Base-by-base conservation (phyloP, 345 rosid genomes). In the Melastoma malabathricum region DNA sequence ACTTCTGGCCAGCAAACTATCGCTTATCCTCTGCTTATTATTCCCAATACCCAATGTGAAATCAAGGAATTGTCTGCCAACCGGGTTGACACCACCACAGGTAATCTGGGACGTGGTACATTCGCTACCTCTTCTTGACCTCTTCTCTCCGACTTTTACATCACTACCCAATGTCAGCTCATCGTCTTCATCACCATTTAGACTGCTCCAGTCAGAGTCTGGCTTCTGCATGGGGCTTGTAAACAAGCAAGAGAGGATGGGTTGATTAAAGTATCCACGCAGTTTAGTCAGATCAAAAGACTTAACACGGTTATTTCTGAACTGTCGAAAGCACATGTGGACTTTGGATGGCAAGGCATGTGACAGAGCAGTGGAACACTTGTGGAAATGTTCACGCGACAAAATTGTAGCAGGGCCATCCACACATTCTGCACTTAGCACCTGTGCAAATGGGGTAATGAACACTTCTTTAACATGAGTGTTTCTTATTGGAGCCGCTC, bases 341-440 rank as follows among this genome's bases (percentile, higher is more conserved):
- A 84, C 66, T 73, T 68, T 82, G 47, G 73, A 71, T 69, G 80
- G 62, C 52, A 75, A 64, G 51, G 81, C 72, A 58, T 74, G 65
- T 60, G 96, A 86, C 63, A 80, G 79, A 52, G 69, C 62, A 61
- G 78, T 75, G 48, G 71, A 43, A 58, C 85, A 80, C 71, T 80
- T 78, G 57, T 75, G 73, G 59, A 72, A 90, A 71, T 90, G 96
- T 56, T 79, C 92, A 48, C 68, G 83, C 43, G 83, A 76, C 71
- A 90, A 72, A 54, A 90, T 84, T 25, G 80, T 73, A 27, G 98
- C 92, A 59, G 80, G 89, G 60, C 89, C 96, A 66, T 86, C 96
- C 51, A 90, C 83, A 60, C 96, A 90, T 67, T 90, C 96, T 43
- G 94, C 96, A 71, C 96, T 84, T 54, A 86, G 84, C 60, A 90